Percentiles rank a stretch among this genome's conserved stretches.
Conservation (phyloP, 2,329 filamentous ascomycete species). For the Aspergillus pseudonomiae region DNA sequence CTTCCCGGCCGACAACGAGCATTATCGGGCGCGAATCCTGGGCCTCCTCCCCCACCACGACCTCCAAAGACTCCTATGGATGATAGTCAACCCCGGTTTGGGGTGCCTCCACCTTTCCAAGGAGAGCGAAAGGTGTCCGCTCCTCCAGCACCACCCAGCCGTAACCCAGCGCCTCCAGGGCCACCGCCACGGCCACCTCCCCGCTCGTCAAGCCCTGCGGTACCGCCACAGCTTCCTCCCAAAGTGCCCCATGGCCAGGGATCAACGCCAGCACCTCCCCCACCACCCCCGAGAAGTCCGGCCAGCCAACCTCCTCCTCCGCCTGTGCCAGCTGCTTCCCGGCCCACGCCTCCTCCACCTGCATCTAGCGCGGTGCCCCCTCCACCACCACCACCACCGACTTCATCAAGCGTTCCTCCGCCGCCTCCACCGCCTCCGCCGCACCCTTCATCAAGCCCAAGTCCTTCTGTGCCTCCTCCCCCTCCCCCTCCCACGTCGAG, state of each 20-base stretch:
- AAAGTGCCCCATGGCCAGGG: slow-evolving; percentile 42
- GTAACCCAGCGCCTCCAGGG: slow-evolving; percentile 58
- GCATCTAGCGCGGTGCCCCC: slow-evolving; percentile 29
- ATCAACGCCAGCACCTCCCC: slow-evolving; percentile 49
- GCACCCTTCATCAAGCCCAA: slow-evolving; percentile 29
- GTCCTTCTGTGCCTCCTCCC: slow-evolving; percentile 54
- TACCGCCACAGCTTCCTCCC: slow-evolving; percentile 54
- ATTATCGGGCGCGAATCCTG: slow-evolving; percentile 54
- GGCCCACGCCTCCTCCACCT: slow-evolving; percentile 35
- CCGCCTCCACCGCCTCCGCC: slow-evolving; percentile 51
- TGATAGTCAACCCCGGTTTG: slow-evolving; percentile 66
- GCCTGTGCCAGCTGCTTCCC: slow-evolving; percentile 36
- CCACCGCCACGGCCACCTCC: slow-evolving; percentile 72
- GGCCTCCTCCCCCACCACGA: slow-evolving; percentile 68
- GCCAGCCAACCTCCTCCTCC: slow-evolving; percentile 48
- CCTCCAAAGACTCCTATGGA: slow-evolving; percentile 73
- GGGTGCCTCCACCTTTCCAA: slow-evolving; percentile 78
- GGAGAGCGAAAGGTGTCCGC: slow-evolving; percentile 64
- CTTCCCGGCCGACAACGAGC: slow-evolving; percentile 54
- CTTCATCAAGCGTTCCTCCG: slow-evolving; percentile 52
- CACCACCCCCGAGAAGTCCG: slow-evolving; percentile 57
- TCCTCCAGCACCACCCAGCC: slow-evolving; percentile 74
- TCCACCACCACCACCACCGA: slow-evolving; percentile 36
- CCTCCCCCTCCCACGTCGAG: slow-evolving; percentile 32
- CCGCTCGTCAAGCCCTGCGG: slow-evolving; percentile 47